phyloP scores from a whole-genome alignment of 768 basidiomycete genomes.

The Boletus rufocinnamomeus region DNA sequence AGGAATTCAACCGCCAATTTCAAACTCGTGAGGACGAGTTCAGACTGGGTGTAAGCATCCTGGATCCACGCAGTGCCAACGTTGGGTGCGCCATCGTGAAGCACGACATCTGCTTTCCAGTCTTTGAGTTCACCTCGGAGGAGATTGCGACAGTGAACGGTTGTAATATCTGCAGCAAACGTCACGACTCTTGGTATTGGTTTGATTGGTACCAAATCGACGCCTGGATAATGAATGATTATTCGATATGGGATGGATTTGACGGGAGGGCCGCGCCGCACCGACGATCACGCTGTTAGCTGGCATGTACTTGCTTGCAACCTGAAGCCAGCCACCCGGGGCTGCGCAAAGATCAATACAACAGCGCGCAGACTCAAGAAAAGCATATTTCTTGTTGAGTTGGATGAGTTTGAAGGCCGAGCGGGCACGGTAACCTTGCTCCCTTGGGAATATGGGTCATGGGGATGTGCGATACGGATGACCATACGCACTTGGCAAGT shows the following conservation, averaged over 20 bases:
- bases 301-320: slow-evolving; percentile 97
- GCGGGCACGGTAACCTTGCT: slow-evolving; percentile 99
- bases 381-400: slow-evolving; percentile 95
- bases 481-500: slow-evolving; percentile 70
- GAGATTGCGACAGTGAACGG: slow-evolving; percentile 81
- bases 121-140: slow-evolving; percentile 90
- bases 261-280: slow-evolving; percentile 35
- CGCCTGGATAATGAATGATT: slow-evolving; percentile 52
- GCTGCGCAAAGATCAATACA: slow-evolving; percentile 98
- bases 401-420: slow-evolving; percentile 99
- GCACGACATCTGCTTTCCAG: slow-evolving; percentile 98
- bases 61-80: slow-evolving; percentile 99
- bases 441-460: slow-evolving; percentile 50
- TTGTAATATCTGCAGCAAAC: slow-evolving; percentile 94
- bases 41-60: slow-evolving; percentile 96
- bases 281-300: slow-evolving; percentile 89
- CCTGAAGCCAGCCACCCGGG: slow-evolving; percentile 98
- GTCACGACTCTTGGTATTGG: slow-evolving; percentile 92
- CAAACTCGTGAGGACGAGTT: slow-evolving; percentile 92
- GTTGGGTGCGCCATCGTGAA: slow-evolving; percentile 99
- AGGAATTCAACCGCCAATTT: slow-evolving; percentile 97
- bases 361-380: slow-evolving; percentile 87
- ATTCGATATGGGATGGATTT: slow-evolving; percentile 11
- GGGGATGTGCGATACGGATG: slow-evolving; percentile 3
- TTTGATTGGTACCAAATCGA: slow-evolving; percentile 95